phyloP scores from a whole-genome alignment of 371 early-diverging fungal genomes.

The Mucor saturninus region DNA sequence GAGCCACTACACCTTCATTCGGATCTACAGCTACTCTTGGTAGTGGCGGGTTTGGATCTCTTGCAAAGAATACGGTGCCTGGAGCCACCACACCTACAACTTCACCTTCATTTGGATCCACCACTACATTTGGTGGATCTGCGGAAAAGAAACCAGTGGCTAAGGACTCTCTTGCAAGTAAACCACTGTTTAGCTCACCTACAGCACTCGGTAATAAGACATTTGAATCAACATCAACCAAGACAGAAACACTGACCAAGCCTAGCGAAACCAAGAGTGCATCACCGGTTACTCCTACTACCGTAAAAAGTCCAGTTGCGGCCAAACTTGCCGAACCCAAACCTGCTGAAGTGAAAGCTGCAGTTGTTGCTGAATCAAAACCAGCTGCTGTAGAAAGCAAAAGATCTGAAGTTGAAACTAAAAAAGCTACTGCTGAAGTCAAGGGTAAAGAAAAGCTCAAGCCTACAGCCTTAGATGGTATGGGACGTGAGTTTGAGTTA shows the following conservation, averaged over 20 bases:
- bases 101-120: background rate
- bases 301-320: background rate
- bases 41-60: constrained; percentile 11
- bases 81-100: background rate
- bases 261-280: too few relatives aligned
- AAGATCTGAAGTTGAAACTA: background rate
- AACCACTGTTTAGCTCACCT: constrained; percentile 24
- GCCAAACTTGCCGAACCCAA: background rate
- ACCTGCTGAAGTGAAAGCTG: background rate
- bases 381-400: background rate
- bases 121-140: background rate
- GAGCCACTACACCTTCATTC: constrained; percentile 12
- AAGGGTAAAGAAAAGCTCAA: constrained; percentile 15
- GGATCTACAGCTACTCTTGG: constrained; percentile 15
- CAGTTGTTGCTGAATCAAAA: background rate
- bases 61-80: constrained; percentile 5
- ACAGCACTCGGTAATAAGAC: background rate
- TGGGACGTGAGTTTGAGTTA: constrained; percentile 37
- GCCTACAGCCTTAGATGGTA: constrained; percentile 28
- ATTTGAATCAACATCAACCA: background rate
- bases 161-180: background rate
- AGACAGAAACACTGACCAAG: too few relatives aligned
- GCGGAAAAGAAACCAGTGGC: too few relatives aligned
- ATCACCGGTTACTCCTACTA: too few relatives aligned
- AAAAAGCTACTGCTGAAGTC: background rate